Evolutionary conservation across 2,329 filamentous ascomycete species (phyloP), one percentile per base, ranked within the genome.

Genomic region (Lasiodiplodia citricola): DNA sequence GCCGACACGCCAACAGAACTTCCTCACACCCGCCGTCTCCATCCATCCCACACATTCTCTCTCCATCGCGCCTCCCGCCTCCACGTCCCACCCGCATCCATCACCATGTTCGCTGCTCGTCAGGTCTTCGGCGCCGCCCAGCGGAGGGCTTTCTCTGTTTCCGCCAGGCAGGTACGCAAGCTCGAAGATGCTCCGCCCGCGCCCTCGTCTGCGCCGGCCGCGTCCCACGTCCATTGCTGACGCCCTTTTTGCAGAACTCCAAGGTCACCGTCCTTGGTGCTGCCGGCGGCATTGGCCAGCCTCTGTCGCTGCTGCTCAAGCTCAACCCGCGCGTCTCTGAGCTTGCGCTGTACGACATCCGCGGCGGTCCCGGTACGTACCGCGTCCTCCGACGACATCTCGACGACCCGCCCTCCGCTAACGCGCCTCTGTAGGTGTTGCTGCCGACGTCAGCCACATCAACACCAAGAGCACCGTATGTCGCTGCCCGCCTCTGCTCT

Each of bases 201-300:
- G 66, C 56, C 55, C 31, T 21, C 35, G 57, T 25, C 55, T 50
- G 31, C 51, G 62, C 41, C 68, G 68, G 72, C 72, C 73, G 71
- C 51, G 18, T 28, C 11, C 56, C 50, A 25, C 16, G 10, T 16
- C 66, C 35, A 57, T 70, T 72, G 73, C 77, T 80, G 69, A 80
- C 68, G 38, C 28, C 38, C 25, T 8, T 37, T 72, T 35, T 76
- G 70, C 74, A 99, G 96, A 89, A 94, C 80, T 96, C 94, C 85
- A 98, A 98, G 90, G 96, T 99, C 78, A 90, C 94, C 80, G 94
- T 99, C 76, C 92, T 98, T 82, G 96, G 96, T 87, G 96, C 96
- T 76, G 92, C 92, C 79, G 96, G 96, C 86, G 96, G 96, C 84
- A 99, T 99, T 86, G 96, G 96, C 83, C 96, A 99, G 83, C 96